Conservation (phyloP, 306 rosid genomes). For the Betula pendula region DNA sequence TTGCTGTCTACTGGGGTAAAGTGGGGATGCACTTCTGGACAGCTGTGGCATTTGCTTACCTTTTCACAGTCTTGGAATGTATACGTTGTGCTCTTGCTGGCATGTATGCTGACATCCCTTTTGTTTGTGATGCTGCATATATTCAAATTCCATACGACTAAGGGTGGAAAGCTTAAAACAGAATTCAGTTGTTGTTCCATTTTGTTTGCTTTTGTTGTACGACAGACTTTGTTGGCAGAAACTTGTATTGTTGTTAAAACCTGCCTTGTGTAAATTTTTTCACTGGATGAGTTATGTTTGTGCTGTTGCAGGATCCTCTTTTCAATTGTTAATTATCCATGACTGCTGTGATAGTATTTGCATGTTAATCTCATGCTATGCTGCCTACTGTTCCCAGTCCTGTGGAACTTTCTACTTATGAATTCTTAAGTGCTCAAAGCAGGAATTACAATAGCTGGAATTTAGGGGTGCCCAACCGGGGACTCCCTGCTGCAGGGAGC, state of each 20-base stretch:
- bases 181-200: neutral
- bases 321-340: neutral
- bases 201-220: neutral
- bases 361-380: neutral
- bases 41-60: conserved; percentile 52
- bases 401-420: neutral
- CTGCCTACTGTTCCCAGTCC: neutral
- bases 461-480: too few relatives aligned
- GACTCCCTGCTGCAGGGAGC: too few relatives aligned
- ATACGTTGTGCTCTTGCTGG: conserved; percentile 85
- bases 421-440: neutral
- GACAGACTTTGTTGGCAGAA: neutral
- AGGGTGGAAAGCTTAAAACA: conserved; percentile 17
- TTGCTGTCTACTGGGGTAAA: conserved; percentile 74
- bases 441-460: too few relatives aligned
- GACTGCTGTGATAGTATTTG: neutral
- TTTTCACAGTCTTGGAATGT: conserved; percentile 78
- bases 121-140: conserved; percentile 82
- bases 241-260: neutral
- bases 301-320: neutral
- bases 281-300: neutral
- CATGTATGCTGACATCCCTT: conserved; percentile 93
- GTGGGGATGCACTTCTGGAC: conserved; percentile 97
- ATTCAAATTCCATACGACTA: conserved; percentile 91
- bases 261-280: neutral